These are phyloP conservation scores for Blastobotrys mokoenaii DNA, from an alignment of 805 yeast species.

Conservation along the genomic window DNA sequence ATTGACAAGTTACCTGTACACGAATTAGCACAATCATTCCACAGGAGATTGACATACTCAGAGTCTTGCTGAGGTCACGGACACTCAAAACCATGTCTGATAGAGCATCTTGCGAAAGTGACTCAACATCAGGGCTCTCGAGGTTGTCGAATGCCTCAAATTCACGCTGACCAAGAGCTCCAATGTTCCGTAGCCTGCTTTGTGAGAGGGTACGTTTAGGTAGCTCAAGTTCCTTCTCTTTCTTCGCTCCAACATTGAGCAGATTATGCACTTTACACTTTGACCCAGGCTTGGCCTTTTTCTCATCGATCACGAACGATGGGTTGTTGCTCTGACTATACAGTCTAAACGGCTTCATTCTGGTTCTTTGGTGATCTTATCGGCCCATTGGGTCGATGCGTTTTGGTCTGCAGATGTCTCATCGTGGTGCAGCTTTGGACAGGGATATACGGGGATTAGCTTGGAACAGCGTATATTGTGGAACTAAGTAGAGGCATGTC, in stretches of 20 bases:
- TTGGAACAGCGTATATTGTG: no score
- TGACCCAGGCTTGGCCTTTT: background rate
- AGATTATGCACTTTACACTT: conserved; percentile 18
- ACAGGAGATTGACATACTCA: conserved; percentile 15
- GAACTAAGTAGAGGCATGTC: background rate
- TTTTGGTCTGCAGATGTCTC: no score
- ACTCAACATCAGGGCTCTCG: background rate
- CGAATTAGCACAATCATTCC: background rate
- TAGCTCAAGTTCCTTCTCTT: background rate
- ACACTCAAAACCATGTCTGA: conserved; percentile 26
- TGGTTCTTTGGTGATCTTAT: background rate
- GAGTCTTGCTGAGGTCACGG: conserved; percentile 24
- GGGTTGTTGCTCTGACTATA: no score
- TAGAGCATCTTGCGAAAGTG: conserved; percentile 21
- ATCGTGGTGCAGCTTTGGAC: background rate
- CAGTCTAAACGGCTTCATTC: no score
- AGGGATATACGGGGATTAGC: background rate
- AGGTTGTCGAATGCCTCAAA: background rate
- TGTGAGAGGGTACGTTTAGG: background rate
- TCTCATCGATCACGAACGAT: no score
- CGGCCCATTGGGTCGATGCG: no score
- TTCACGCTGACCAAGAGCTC: conserved; percentile 3
- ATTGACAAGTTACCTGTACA: conserved; percentile 19
- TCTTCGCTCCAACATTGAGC: conserved; percentile 9
- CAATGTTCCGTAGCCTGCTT: background rate